phyloP scores from a whole-genome alignment of 345 rosid genomes.

The Citrus sinensis region DNA sequence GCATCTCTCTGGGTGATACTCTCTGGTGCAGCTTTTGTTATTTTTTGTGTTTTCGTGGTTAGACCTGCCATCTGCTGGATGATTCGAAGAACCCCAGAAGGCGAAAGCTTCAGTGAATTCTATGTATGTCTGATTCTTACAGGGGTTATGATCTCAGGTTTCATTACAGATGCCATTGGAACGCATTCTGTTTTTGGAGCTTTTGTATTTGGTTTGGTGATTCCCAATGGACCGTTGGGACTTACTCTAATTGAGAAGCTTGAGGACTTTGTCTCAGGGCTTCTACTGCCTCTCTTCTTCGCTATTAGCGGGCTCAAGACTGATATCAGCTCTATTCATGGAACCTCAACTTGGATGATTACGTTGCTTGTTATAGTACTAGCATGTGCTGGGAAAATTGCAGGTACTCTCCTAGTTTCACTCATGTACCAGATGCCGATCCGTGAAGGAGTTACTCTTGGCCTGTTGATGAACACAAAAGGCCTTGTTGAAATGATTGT shows the following conservation, averaged over 20 bases:
- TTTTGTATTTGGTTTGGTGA: constrained; percentile 80
- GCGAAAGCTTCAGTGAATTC: constrained; percentile 80
- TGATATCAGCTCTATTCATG: constrained; percentile 36
- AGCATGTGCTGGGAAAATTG: constrained; percentile 65
- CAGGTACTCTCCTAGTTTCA: constrained; percentile 57
- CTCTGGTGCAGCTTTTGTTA: constrained; percentile 45
- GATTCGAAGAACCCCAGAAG: constrained; percentile 78
- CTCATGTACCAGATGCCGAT: constrained; percentile 63
- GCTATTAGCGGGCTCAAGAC: constrained; percentile 94
- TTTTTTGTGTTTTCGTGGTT: constrained; percentile 50
- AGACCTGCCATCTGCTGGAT: constrained; percentile 75
- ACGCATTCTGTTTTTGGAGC: constrained; percentile 97
- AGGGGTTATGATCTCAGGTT: constrained; percentile 91
- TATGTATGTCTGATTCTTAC: constrained; percentile 78
- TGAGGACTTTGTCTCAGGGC: constrained; percentile 96
- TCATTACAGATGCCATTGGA: constrained; percentile 90
- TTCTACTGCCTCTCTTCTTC: constrained; percentile 85
- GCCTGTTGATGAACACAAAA: constrained; percentile 88
- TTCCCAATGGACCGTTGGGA: constrained; percentile 90
- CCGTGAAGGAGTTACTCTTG: constrained; percentile 83
- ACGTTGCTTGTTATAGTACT: constrained; percentile 47
- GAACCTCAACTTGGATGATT: constrained; percentile 47
- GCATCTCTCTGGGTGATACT: constrained; percentile 77
- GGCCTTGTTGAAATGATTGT: constrained; percentile 92
- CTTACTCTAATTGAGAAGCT: constrained; percentile 86